phyloP scores from a whole-genome alignment of 179 eudicot genomes.

The Gypsophila paniculata region DNA sequence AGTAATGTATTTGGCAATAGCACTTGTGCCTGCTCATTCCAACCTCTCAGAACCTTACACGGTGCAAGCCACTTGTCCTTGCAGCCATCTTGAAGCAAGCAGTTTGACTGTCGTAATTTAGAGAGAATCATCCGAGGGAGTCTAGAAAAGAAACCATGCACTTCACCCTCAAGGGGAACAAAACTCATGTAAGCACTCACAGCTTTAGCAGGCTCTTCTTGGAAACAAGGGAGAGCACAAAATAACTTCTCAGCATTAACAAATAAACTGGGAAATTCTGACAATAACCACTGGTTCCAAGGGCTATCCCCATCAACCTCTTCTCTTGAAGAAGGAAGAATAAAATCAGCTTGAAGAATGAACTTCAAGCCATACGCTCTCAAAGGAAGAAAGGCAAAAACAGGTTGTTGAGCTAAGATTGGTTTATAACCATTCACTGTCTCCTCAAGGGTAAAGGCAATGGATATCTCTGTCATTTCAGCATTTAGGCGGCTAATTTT shows the following conservation, averaged over 20 bases:
- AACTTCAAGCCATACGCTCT: conserved; percentile 91
- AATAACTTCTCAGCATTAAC: conserved; percentile 67
- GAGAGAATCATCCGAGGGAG: conserved; percentile 82
- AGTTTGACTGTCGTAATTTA: conserved; percentile 73
- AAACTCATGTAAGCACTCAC: conserved; percentile 79
- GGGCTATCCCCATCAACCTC: conserved; percentile 97
- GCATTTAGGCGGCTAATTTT: conserved; percentile 63
- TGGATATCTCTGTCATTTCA: conserved; percentile 69
- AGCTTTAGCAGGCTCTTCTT: conserved; percentile 63
- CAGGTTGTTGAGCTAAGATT: conserved; percentile 77
- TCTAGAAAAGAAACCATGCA: conserved; percentile 84
- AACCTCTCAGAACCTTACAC: conserved; percentile 75
- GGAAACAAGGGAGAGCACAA: conserved; percentile 71
- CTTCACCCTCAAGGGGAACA: conserved; percentile 91
- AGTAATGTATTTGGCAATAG: conserved; percentile 66
- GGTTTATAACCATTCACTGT: conserved; percentile 60
- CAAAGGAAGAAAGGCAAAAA: conserved; percentile 91
- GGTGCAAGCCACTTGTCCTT: conserved; percentile 80
- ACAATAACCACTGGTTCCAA: conserved; percentile 95
- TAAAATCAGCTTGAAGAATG: conserved; percentile 96
- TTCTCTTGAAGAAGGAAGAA: conserved; percentile 97
- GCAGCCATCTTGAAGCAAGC: conserved; percentile 74
- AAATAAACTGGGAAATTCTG: conserved; percentile 82
- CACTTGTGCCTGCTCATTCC: conserved; percentile 61
- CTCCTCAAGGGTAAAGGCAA: conserved; percentile 81